Base-by-base conservation (phyloP, 1,284 basidiomycete genomes). In the Apiotrichum gracile region DNA sequence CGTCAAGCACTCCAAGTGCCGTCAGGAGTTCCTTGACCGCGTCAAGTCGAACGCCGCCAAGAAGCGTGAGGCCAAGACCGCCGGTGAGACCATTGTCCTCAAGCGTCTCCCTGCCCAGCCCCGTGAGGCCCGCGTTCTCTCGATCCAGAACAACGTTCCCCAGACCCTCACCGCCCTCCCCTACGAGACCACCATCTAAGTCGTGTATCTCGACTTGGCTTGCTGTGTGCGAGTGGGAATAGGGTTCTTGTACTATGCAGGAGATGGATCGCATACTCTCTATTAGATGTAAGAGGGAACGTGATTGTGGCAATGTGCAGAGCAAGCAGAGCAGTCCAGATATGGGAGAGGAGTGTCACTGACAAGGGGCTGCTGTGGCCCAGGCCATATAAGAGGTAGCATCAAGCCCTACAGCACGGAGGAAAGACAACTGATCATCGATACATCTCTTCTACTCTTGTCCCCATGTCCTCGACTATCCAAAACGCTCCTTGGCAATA, bases 1-100 rank as follows among this genome's bases (percentile, higher is more conserved):
- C 83, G 82, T 99, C 79, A 85, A 81, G 72, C 96, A 98, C 85
- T 97, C 94, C 68, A 93, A 92, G 79, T 98, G 94, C 80, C 86
- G 96, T 74, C 88, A 97, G 79, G 93, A 97, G 79, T 99, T 99
- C 82, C 79, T 98, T 71, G 87, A 91, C 79, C 84, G 94, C 70
- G 96, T 98, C 74, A 88, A 96, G 84, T 78, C 81, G 62, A 99
- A 98, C 82, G 88, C 90, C 64, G 83, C 82, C 39, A 84, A 84
- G 67, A 92, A 91, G 76, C 85, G 76, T 65, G 87, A 83, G 70
- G 91, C 91, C 51, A 90, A 88, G 82, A 85, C 81, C 74, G 88
- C 85, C 80, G 91, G 91, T 88, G 92, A 90, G 78, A 85, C 85
- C 61, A 79, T 93, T 55, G 80, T 82, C 74, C 80, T 97, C 70